Conservation (phyloP, 2,329 filamentous ascomycete genomes). For the Stemphylium lycopersici region DNA sequence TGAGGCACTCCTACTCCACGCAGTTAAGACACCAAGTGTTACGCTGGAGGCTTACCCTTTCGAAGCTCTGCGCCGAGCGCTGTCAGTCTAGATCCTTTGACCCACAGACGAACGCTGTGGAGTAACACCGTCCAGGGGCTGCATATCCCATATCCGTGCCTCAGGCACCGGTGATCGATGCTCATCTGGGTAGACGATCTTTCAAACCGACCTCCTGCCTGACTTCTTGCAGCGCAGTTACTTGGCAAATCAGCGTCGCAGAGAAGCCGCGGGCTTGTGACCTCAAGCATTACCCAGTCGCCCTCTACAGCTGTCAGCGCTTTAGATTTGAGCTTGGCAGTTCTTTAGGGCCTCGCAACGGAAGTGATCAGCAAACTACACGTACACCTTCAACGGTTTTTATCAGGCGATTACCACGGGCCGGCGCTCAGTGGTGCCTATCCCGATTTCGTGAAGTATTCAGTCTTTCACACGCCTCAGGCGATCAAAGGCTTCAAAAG, state of each 20-base stretch:
- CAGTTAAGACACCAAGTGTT: constrained; percentile 35
- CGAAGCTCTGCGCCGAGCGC: constrained; percentile 37
- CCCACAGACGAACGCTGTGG: constrained; percentile 31
- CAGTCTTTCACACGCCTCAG: not conserved
- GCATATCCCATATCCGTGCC: constrained; percentile 15
- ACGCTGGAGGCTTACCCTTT: constrained; percentile 37
- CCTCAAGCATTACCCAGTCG: constrained; percentile 16
- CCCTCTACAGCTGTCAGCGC: constrained; percentile 14
- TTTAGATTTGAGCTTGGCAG: constrained; percentile 13
- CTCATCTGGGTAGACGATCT: constrained; percentile 19
- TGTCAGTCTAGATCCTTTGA: constrained; percentile 14
- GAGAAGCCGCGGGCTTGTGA: constrained; percentile 22
- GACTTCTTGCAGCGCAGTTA: constrained; percentile 4
- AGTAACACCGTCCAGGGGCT: constrained; percentile 31
- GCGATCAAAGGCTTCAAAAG: no score
- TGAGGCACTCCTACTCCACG: constrained; percentile 35
- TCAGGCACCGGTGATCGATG: constrained; percentile 18
- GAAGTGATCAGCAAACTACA: not conserved
- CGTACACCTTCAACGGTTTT: not conserved
- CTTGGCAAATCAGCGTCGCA: constrained; percentile 17
- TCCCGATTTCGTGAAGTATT: not conserved
- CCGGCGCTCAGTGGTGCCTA: not conserved
- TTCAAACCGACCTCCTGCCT: constrained; percentile 8
- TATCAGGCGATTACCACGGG: not conserved
- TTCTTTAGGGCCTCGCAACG: not conserved